These are phyloP conservation scores for Colletotrichum cordylinicola DNA, from an alignment of 2,329 filamentous ascomycete genomes.

Conservation along the genomic window DNA sequence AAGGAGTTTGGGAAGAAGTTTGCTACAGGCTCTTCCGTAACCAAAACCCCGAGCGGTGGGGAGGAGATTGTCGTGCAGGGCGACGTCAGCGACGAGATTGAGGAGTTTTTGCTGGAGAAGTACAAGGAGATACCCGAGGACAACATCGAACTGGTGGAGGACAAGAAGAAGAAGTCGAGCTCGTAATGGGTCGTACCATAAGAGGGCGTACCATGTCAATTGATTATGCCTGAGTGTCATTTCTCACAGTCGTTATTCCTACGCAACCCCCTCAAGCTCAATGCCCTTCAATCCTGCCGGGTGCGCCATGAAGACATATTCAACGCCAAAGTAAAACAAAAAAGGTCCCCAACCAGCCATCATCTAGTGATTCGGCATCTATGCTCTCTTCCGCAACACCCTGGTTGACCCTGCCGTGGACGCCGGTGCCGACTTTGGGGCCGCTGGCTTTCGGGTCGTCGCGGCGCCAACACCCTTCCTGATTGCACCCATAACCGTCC, in stretches of 20 bases:
- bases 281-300: background rate
- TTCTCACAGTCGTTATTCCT: conserved; percentile 8
- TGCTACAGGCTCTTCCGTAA: conserved; percentile 91
- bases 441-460: conserved; percentile 54
- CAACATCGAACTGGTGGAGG: conserved; percentile 93
- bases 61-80: conserved; percentile 99
- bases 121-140: conserved; percentile 92
- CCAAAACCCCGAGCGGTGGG: conserved; percentile 82
- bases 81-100: conserved; percentile 92
- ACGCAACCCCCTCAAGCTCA: background rate
- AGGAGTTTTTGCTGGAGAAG: conserved; percentile 88
- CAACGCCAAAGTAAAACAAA: background rate
- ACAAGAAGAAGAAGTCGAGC: conserved; percentile 81
- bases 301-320: background rate
- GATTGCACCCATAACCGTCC: conserved; percentile 59
- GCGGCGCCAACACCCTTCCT: conserved; percentile 56
- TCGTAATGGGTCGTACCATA: conserved; percentile 16
- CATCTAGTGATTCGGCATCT: background rate
- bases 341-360: background rate
- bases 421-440: conserved; percentile 46
- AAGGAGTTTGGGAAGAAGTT: conserved; percentile 99
- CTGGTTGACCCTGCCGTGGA: conserved; percentile 53
- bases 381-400: conserved; percentile 61
- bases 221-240: conserved; percentile 5
- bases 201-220: conserved; percentile 1